Conservation (phyloP, 2,329 filamentous ascomycete genomes). For the Pseudogymnoascus sp. region DNA sequence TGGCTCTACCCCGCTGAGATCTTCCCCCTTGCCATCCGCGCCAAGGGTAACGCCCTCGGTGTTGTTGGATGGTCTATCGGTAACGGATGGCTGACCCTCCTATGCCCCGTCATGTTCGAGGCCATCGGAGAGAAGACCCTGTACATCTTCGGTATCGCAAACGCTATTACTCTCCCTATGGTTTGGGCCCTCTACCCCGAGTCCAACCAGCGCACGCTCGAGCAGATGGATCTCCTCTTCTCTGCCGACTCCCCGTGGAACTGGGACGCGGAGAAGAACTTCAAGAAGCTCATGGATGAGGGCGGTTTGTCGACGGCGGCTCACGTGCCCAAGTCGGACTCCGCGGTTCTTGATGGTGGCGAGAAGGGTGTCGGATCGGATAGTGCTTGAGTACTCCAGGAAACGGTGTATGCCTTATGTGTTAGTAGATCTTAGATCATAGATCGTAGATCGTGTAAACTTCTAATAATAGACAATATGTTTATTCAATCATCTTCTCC, state of each 20-base stretch:
- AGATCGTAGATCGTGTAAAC: not conserved
- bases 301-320: not conserved
- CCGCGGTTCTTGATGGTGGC: not conserved
- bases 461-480: not conserved
- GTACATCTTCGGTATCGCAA: slow-evolving; percentile 27
- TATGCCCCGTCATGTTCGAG: slow-evolving; percentile 30
- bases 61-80: slow-evolving; percentile 72
- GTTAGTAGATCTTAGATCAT: not conserved
- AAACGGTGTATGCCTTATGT: not conserved
- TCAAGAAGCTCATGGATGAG: slow-evolving; percentile 12
- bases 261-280: slow-evolving; percentile 22
- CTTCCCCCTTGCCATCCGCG: slow-evolving; percentile 62
- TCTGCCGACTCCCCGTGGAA: slow-evolving; percentile 22
- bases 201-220: slow-evolving; percentile 22
- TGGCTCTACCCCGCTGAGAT: slow-evolving; percentile 67
- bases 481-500: not conserved
- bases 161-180: slow-evolving; percentile 22
- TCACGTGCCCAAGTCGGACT: not conserved
- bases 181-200: slow-evolving; percentile 24
- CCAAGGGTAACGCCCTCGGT: slow-evolving; percentile 69
- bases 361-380: not conserved
- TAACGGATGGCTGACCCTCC: slow-evolving; percentile 53
- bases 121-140: slow-evolving; percentile 27
- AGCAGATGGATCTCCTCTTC: slow-evolving; percentile 25
- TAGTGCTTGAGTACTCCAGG: not conserved